Base-by-base conservation (phyloP, 2,329 filamentous ascomycete genomes). In the Annulohypoxylon truncatum region DNA sequence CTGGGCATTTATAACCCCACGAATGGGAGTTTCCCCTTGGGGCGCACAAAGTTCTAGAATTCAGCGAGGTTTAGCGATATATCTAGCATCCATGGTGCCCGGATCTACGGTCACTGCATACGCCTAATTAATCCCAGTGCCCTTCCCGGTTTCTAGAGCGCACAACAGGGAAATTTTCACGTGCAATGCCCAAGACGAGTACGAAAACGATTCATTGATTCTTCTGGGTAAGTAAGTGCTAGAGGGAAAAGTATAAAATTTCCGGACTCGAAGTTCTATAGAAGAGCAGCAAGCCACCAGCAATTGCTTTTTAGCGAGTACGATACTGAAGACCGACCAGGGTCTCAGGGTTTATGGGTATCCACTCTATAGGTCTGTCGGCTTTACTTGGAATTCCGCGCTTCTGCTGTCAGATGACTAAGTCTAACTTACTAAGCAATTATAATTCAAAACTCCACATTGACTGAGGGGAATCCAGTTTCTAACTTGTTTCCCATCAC, bases 21-120 rank as follows among this genome's bases (percentile, higher is more conserved):
- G 63, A 69, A 69, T 69, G 15, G 31, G 52, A 59, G 15, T 26
- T 31, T n/a, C 38, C 33, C 24, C 42, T 50, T 8, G 31, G 22
- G 10, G 29, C 31, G 31, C 22, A 52, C n/a, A 28, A 33, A 53
- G 55, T 60, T 66, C 57, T 56, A 42, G 47, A 61, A 60, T 56
- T 33, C 50, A 59, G 59, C 40, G 10, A 58, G 38, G 31, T 40
- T n/a, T 46, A 22, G 52, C 13, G 53, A 52, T 51, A 55, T 33
- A 62, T 66, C 58, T 65, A 62, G 58, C 66, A 65, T 44, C 33
- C 33, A 2, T 60, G 40, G 42, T 42, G 57, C 54, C 35, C 42
- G 46, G 58, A 61, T 68, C 59, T 63, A 33, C 54, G 33, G 40
- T 38, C 62, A 44, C 54, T 63, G 57, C 58, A 66, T 66, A 24